Evolutionary conservation across 306 rosid species (phyloP), one percentile per base, ranked within the genome.

Genomic region (Prunus fruticosa): DNA sequence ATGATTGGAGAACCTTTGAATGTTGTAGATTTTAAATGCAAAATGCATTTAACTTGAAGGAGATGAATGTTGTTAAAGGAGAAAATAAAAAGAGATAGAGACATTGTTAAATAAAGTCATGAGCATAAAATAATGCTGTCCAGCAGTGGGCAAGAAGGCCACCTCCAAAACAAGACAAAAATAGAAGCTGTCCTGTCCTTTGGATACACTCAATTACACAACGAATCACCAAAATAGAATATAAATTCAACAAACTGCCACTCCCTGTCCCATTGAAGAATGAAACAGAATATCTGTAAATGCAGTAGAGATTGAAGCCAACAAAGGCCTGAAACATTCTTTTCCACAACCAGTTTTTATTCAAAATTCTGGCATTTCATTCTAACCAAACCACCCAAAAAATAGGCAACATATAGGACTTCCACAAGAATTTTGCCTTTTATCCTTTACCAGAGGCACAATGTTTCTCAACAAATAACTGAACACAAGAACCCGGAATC

Each of bases 91-190:
- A 8, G 22, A 18, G 19, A 18, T 13, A 1, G 64, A 34, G 12
- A 15, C 50, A 3, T 65, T 38, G 9, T 19, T 34, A 43, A 23
- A 67, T 52, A 67, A 34, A 34, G 12, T 45, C 32, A 52, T 14
- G 34, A 43, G n/a, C 5, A 34, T 34, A 34, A 34, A 34, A 34
- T 19, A 67, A 8, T 12, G 43, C 14, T 38, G 25, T 64, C 69
- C 69, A 16, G 49, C 28, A 38, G 27, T 19, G 70, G 70, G 10
- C 8, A 64, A 15, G 25, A 64, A 15, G 25, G 18, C 23, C 70
- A 65, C 70, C 18, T 65, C 51, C 41, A 34, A 52, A 66, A 34
- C 71, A 66, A 66, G 52, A 66, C 52, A 41, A n/a, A 63, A 66
- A 11, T 11, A 20, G 45, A 11, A 13, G 18, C 30, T 66, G 41